phyloP scores from a whole-genome alignment of 768 basidiomycete genomes.

The Leccinum sublutescens region DNA sequence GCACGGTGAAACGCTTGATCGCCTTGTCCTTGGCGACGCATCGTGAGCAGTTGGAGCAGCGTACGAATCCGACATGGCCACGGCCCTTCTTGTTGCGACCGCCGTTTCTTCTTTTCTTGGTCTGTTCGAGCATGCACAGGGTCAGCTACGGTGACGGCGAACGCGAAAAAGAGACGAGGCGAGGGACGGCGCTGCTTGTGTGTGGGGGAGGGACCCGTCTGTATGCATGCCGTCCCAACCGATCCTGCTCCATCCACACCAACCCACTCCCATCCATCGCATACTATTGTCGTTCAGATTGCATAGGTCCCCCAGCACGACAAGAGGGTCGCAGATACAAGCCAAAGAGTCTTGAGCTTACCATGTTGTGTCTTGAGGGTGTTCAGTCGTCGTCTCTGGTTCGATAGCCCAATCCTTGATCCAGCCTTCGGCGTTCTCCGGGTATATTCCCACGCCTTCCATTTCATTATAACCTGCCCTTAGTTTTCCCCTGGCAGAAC shows the following conservation, averaged over 20 bases:
- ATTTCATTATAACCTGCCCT: constrained; percentile 25
- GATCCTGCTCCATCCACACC: constrained; percentile 11
- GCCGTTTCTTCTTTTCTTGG: constrained; percentile 98
- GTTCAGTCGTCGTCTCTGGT: constrained; percentile 15
- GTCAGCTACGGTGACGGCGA: constrained; percentile 1
- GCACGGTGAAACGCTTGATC: constrained; percentile 98
- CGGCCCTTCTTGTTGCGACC: constrained; percentile 99
- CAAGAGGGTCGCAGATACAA: not conserved
- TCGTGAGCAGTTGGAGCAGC: constrained; percentile 99
- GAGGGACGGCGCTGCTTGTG: not conserved
- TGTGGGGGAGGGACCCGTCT: constrained; percentile 6
- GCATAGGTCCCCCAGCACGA: constrained; percentile 2
- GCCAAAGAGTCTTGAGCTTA: constrained; percentile 20
- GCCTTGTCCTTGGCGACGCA: constrained; percentile 99
- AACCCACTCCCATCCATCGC: constrained; percentile 7
- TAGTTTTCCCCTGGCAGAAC: constrained; percentile 2
- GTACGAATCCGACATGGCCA: constrained; percentile 91
- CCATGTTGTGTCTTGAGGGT: constrained; percentile 31
- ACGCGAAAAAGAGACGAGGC: not conserved
- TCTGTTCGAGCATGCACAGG: constrained; percentile 45
- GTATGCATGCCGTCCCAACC: not conserved
- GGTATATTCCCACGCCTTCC: constrained; percentile 18
- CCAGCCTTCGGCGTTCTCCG: constrained; percentile 22
- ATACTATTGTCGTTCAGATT: not conserved
- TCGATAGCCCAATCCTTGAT: constrained; percentile 4